A percentile compares a stretch with the other conserved stretches of the same genome.
These are phyloP conservation scores for Aspergillus fumigatus DNA, from an alignment of 2,329 filamentous ascomycete genomes.

Conservation along the genomic window DNA sequence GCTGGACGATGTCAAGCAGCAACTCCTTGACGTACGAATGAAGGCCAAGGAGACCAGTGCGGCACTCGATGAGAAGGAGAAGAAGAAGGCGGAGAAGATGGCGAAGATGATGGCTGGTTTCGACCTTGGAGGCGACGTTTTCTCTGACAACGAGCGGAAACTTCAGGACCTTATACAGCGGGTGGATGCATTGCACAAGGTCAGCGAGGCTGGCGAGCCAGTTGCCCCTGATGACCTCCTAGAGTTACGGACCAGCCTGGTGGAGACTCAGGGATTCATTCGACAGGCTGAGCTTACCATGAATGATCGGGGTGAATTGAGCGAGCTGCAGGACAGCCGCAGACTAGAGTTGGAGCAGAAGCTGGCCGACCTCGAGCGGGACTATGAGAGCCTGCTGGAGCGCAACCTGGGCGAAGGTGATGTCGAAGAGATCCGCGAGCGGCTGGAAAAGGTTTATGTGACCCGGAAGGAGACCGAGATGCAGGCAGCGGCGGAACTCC, in stretches of 20 bases:
- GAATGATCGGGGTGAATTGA: slow-evolving; percentile 64
- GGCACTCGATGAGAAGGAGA: slow-evolving; percentile 92
- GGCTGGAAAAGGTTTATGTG: slow-evolving; percentile 70
- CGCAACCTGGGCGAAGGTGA: slow-evolving; percentile 74
- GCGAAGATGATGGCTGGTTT: slow-evolving; percentile 99
- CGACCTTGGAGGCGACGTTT: slow-evolving; percentile 85
- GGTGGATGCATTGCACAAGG: slow-evolving; percentile 71
- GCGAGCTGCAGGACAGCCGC: slow-evolving; percentile 58
- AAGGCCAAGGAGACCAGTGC: slow-evolving; percentile 89
- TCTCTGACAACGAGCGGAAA: slow-evolving; percentile 85
- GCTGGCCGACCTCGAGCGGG: slow-evolving; percentile 67
- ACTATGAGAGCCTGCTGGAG: slow-evolving; percentile 79
- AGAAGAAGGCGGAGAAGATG: slow-evolving; percentile 98
- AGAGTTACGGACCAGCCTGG: slow-evolving; percentile 69
- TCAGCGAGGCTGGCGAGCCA: slow-evolving; percentile 70
- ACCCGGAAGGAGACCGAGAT: slow-evolving; percentile 69
- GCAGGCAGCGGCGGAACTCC: slow-evolving; percentile 71
- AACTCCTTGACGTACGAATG: slow-evolving; percentile 93
- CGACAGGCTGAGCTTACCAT: slow-evolving; percentile 86
- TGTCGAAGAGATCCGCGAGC: slow-evolving; percentile 76
- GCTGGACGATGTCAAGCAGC: slow-evolving; percentile 92
- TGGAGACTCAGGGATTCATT: slow-evolving; percentile 88
- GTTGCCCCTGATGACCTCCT: slow-evolving; percentile 78
- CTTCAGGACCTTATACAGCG: slow-evolving; percentile 81
- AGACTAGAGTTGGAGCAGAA: slow-evolving; percentile 73